Percentiles rank a stretch among this genome's conserved stretches.
These are phyloP conservation scores for Pythium vanterpoolii DNA, from an alignment of 352 stramenopile genomes.

Conservation along the genomic window DNA sequence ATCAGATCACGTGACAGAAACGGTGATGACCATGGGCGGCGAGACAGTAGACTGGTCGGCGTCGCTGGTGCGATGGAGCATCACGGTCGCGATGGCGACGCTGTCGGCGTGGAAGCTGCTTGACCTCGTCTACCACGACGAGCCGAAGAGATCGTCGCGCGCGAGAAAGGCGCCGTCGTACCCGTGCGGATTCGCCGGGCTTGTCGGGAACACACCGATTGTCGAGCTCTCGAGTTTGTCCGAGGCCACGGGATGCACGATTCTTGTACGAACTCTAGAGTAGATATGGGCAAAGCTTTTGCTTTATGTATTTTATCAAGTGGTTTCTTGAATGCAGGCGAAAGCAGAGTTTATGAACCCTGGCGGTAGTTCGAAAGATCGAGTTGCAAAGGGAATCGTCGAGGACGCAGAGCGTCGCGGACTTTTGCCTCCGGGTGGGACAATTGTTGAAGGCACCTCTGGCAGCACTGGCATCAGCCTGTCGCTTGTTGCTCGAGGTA, in stretches of 20 bases:
- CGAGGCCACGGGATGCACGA: slow-evolving; percentile 85
- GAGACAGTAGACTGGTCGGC: slow-evolving; percentile 31
- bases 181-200: slow-evolving; percentile 68
- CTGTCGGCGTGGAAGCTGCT: slow-evolving; percentile 72
- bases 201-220: slow-evolving; percentile 93
- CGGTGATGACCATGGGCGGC: slow-evolving; percentile 1
- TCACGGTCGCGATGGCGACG: slow-evolving; percentile 55
- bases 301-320: background rate
- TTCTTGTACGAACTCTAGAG: slow-evolving; percentile 50
- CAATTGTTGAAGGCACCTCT: slow-evolving; percentile 97
- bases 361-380: slow-evolving; percentile 96
- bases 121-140: slow-evolving; percentile 32
- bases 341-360: slow-evolving; percentile 98
- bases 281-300: background rate
- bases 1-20: slow-evolving; percentile 1
- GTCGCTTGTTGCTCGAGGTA: slow-evolving; percentile 89
- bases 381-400: slow-evolving; percentile 95
- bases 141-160: background rate
- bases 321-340: slow-evolving; percentile 34
- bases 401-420: slow-evolving; percentile 89
- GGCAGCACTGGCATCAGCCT: slow-evolving; percentile 98
- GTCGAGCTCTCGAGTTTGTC: slow-evolving; percentile 90
- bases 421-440: slow-evolving; percentile 85
- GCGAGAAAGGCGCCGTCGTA: slow-evolving; percentile 21
- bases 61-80: slow-evolving; percentile 50